Base-by-base conservation (phyloP, 2,329 filamentous ascomycete genomes). In the Aspergillus sp. region DNA sequence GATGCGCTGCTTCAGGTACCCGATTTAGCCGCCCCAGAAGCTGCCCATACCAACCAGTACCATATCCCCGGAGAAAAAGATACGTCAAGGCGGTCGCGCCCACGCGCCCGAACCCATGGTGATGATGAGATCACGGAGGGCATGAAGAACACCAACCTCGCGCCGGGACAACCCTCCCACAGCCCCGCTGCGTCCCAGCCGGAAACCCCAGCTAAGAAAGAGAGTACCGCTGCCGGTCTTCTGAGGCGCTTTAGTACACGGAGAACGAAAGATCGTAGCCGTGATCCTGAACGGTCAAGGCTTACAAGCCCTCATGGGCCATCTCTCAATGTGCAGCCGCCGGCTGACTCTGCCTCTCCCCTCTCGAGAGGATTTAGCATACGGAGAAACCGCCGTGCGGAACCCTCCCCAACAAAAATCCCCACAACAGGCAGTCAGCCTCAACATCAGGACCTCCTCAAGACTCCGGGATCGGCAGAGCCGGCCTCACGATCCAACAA, bases 291-390 rank as follows among this genome's bases (percentile, higher is more conserved):
- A 50, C 72, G 73, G 42, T 72, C 76, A 59, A 79, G 83, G 58
- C 82, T 86, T 56, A 85, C 79, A 66, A 86, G 85, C 61, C 83
- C 86, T 12, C 88, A 89, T 39, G 86, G 89, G 48, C 90, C 91
- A 42, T 87, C 89, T 44, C 83, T 96, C 37, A 90, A 89, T 54
- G 86, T 95, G n/a, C 91, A 93, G 66, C 86, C 88, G 13, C 89
- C 91, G 9, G 78, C 84, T 56, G 90, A 93, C 57, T 74, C 80
- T 30, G 82, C 85, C 3, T 79, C 82, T 17, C 82, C 85, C 0
- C 86, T 90, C 2, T 84, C 90, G 52, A 96, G 96, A 75, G 96
- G 92, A 72, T 96, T 97, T 73, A 96, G 91, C 70, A 90, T 97
- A 63, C 86, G 86, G 58, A 80, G 84, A 61, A 77, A 81, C 30